phyloP scores from a whole-genome alignment of 2,329 filamentous ascomycete species.

The Nemania serpens region DNA sequence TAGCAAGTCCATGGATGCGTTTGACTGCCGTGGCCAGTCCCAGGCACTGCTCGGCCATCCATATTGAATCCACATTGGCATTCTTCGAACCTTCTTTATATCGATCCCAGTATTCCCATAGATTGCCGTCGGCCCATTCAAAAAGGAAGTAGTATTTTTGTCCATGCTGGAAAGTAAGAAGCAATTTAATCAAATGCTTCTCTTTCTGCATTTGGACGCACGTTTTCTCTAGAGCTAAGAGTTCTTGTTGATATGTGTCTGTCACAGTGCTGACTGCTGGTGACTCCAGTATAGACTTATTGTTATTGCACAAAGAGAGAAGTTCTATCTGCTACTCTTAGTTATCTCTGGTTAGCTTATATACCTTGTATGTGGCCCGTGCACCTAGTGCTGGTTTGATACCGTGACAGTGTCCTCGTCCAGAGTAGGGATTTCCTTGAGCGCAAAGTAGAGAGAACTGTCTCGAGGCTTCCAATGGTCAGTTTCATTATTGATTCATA shows the following conservation, averaged over 20 bases:
- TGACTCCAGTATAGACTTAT: no score
- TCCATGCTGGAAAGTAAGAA: constrained; percentile 11
- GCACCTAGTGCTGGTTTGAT: no score
- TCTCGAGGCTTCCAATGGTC: neutral
- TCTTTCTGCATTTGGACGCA: constrained; percentile 6
- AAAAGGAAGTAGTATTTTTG: constrained; percentile 11
- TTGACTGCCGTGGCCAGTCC: constrained; percentile 6
- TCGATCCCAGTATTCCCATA: constrained; percentile 2
- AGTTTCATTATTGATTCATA: neutral
- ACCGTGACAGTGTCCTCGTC: no score
- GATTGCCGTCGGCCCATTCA: constrained; percentile 12
- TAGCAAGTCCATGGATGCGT: constrained; percentile 9
- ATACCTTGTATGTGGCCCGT: no score
- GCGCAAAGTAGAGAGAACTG: neutral
- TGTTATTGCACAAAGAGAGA: no score
- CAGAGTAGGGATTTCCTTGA: constrained; percentile 5
- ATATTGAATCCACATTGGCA: neutral
- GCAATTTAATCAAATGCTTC: constrained; percentile 9
- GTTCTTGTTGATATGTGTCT: constrained; percentile 3
- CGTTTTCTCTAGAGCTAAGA: constrained; percentile 5
- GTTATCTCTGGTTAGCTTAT: no score
- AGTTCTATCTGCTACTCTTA: no score
- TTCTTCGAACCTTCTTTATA: neutral
- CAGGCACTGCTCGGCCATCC: constrained; percentile 5
- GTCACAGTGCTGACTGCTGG: no score